phyloP scores from a whole-genome alignment of 2,329 filamentous ascomycete species.

The Chaetomium strumarium region DNA sequence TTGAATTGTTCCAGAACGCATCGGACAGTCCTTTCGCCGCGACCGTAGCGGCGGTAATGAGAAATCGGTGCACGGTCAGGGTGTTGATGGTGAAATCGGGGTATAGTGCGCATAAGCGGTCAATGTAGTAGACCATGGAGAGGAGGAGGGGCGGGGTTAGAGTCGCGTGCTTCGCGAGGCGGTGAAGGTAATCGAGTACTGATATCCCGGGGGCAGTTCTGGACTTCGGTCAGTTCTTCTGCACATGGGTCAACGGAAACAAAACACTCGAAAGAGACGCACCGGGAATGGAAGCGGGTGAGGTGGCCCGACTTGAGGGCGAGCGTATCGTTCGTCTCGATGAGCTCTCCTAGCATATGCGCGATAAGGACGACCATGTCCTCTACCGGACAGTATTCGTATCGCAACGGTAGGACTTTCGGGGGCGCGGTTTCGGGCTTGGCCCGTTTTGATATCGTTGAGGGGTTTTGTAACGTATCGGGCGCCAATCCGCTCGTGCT shows the following conservation, averaged over 20 bases:
- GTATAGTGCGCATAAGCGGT: constrained; percentile 86
- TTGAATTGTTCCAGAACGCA: constrained; percentile 97
- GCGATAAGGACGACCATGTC: constrained; percentile 88
- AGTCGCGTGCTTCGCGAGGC: constrained; percentile 88
- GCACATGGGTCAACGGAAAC: not conserved
- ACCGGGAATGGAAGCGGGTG: constrained; percentile 93
- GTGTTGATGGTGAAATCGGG: constrained; percentile 95
- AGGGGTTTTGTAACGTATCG: constrained; percentile 23
- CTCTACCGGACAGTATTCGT: constrained; percentile 75
- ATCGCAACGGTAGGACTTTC: constrained; percentile 62
- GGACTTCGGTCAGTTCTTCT: constrained; percentile 24
- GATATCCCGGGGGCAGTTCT: constrained; percentile 80
- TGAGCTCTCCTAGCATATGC: constrained; percentile 92
- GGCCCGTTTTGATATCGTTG: constrained; percentile 42
- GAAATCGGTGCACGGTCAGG: constrained; percentile 91
- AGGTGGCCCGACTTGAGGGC: constrained; percentile 80
- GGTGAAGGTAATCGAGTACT: constrained; percentile 86
- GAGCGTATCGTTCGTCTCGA: constrained; percentile 83
- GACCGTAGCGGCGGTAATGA: constrained; percentile 93
- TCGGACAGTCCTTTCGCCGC: constrained; percentile 94
- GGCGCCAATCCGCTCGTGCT: constrained; percentile 15
- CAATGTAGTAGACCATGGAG: constrained; percentile 98
- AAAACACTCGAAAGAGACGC: constrained; percentile 24
- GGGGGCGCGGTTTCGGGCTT: constrained; percentile 45
- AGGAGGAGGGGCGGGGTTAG: constrained; percentile 89